phyloP scores from a whole-genome alignment of 495 filamentous ascomycete species.

The Aspergillus sparsus region DNA sequence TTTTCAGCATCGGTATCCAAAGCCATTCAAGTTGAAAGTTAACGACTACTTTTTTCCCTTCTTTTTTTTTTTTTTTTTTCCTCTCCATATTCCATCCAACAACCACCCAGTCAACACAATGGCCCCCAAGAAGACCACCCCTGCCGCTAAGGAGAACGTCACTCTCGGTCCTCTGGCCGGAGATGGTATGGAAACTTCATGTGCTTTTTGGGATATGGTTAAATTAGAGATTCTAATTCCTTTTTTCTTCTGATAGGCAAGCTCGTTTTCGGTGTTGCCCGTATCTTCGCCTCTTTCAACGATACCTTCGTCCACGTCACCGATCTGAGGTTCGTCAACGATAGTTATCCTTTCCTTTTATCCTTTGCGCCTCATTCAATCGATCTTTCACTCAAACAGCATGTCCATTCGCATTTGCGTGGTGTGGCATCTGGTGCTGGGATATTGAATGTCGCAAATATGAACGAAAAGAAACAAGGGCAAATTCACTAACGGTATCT shows the following conservation, averaged over 20 bases:
- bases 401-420: too few relatives aligned
- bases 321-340: constrained; percentile 83
- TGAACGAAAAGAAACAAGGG: constrained; percentile 10
- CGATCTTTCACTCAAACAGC: background rate
- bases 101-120: constrained; percentile 55
- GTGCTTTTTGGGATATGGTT: background rate
- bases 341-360: constrained; percentile 2
- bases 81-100: constrained; percentile 49
- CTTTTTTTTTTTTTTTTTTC: constrained; percentile 29
- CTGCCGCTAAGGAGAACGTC: constrained; percentile 89
- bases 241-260: constrained; percentile 60
- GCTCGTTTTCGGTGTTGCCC: constrained; percentile 97
- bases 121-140: constrained; percentile 82
- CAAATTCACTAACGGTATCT: background rate
- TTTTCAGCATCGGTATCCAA: constrained; percentile 36
- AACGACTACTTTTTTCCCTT: background rate
- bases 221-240: constrained; percentile 20
- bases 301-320: constrained; percentile 99
- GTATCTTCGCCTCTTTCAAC: constrained; percentile 99
- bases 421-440: too few relatives aligned
- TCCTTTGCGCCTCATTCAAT: background rate
- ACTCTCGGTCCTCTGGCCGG: constrained; percentile 92
- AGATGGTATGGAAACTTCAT: constrained; percentile 63
- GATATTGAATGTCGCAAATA: background rate
- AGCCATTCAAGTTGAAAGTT: background rate